Percentiles rank a stretch among this genome's conserved stretches.
phyloP scores from a whole-genome alignment of 2,329 filamentous ascomycete species.

The Nothophoma quercina region DNA sequence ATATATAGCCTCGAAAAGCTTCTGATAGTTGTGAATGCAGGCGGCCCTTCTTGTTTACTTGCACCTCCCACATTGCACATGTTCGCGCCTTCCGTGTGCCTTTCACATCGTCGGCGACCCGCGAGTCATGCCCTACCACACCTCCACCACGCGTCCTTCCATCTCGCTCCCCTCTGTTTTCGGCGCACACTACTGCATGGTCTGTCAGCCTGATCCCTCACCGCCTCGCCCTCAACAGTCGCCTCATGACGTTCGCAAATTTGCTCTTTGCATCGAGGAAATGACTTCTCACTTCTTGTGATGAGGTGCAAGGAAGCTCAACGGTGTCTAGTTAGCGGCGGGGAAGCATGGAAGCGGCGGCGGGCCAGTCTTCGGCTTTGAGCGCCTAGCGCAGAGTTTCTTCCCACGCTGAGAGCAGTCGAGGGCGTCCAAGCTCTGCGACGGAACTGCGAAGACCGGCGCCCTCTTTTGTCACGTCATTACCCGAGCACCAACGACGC shows the following conservation, averaged over 20 bases:
- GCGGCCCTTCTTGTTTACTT: conserved; percentile 24
- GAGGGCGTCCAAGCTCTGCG: conserved; percentile 7
- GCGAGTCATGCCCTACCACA: conserved; percentile 18
- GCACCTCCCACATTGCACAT: not conserved
- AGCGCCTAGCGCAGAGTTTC: conserved; percentile 13
- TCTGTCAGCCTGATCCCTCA: conserved; percentile 4
- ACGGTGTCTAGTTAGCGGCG: conserved; percentile 15
- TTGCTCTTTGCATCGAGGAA: conserved; percentile 10
- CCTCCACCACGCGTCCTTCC: conserved; percentile 1
- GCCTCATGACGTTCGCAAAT: conserved; percentile 1
- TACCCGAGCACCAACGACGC: conserved; percentile 18
- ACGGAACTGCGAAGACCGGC: conserved; percentile 16
- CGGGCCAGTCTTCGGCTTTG: conserved; percentile 15
- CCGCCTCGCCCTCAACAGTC: not conserved
- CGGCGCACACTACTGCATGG: conserved; percentile 1
- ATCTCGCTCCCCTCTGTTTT: not conserved
- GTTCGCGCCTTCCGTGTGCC: not conserved
- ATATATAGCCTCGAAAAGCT: conserved; percentile 44
- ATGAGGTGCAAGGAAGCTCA: conserved; percentile 45
- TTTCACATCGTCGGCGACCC: not conserved
- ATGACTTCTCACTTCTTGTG: conserved; percentile 13
- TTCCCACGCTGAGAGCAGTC: not conserved
- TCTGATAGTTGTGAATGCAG: conserved; percentile 38
- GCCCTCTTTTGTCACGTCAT: conserved; percentile 30
- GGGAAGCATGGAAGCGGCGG: conserved; percentile 15